Evolutionary conservation across 1,284 basidiomycete genomes (phyloP).

Genomic region (Butyriboletus regius): DNA sequence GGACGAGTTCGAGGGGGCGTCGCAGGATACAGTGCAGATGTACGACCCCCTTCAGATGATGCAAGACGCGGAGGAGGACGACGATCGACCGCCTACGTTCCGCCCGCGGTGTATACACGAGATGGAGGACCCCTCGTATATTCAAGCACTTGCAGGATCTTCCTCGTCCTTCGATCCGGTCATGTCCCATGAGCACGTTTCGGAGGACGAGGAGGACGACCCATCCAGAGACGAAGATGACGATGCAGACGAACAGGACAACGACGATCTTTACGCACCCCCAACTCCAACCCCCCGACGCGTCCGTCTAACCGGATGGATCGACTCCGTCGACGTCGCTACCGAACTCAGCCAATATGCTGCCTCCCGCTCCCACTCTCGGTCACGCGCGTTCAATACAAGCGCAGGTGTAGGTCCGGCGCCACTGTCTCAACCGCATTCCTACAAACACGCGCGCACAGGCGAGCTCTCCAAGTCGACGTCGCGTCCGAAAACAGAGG

Average conservation of each 20-base stretch:
- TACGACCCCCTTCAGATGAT: constrained; percentile 14
- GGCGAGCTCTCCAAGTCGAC: neutral
- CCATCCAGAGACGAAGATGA: neutral
- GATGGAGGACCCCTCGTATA: constrained; percentile 39
- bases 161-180: constrained; percentile 10
- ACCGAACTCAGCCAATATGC: constrained; percentile 16
- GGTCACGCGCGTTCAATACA: neutral
- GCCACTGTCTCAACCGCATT: neutral
- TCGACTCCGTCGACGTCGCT: constrained; percentile 45
- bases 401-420: neutral
- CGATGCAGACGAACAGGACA: constrained; percentile 3
- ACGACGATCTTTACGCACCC: constrained; percentile 11
- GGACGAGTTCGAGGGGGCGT: constrained; percentile 6
- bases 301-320: constrained; percentile 49
- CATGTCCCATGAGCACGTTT: neutral
- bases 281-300: constrained; percentile 22
- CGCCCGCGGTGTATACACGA: constrained; percentile 47
- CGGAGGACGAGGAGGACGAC: neutral
- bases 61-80: constrained; percentile 19
- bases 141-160: constrained; percentile 15
- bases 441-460: neutral
- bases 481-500: neutral
- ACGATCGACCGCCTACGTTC: constrained; percentile 14
- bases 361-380: constrained; percentile 10
- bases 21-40: constrained; percentile 19